Base-by-base conservation (phyloP, 2,329 filamentous ascomycete genomes). In the Tolypocladium guangdongense region DNA sequence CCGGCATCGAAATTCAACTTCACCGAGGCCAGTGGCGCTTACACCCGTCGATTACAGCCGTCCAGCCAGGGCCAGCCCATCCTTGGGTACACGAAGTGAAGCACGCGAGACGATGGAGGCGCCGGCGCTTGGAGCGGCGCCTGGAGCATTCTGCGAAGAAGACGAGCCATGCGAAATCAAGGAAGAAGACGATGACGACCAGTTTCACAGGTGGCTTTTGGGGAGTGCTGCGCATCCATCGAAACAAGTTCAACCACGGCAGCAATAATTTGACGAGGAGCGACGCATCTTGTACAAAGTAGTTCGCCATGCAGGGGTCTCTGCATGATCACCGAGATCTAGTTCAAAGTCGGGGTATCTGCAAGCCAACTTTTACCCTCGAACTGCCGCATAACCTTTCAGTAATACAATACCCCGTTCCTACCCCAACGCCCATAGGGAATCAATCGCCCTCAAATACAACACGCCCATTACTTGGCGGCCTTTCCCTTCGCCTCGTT, bases 401-500 rank as follows among this genome's bases (percentile, higher is more conserved):
- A 37, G 22, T 38, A 47, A 46, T 24, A 47, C 50, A 47, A 46
- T 38, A 20, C 10, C 43, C 43, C 27, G n/a, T 47, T 14, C 43
- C 27, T 18, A 57, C 60, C 65, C 56, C 49, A 67, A 68, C 66
- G 66, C 66, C 65, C 56, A 63, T 57, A 57, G 49, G 54, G 59
- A 64, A 63, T 59, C 56, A 54, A 54, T 51, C 52, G 52, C 43
- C 54, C 39, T 54, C 55, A 49, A 48, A 50, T 47, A 56, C 48
- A 43, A 14, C 20, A 20, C 53, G 37, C 27, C 30, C 39, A 41
- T 68, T 68, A 85, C 72, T 90, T 91, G 45, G 82, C 76, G 6
- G 83, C 83, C 72, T 95, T 96, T 24, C 86, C 86, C 71, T 91
- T 90, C 5, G 91, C 90, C 71, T 99, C 93, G 10, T 82, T 87